These are phyloP conservation scores for Trebouxia sp. DNA, from an alignment of 139 green algal species.

Conservation along the genomic window DNA sequence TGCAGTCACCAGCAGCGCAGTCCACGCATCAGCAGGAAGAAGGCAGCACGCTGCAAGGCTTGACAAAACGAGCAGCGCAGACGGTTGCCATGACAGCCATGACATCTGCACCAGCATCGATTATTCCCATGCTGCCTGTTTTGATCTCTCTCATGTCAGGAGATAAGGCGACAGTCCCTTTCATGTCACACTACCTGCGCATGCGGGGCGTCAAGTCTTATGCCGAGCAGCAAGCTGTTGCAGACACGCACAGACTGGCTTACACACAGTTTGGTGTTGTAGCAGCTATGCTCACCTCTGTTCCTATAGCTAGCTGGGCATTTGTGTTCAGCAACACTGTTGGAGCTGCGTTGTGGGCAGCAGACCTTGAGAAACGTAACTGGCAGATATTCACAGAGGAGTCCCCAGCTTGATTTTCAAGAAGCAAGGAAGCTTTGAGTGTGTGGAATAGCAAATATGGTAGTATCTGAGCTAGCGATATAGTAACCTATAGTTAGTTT, in stretches of 20 bases:
- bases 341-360: constrained; percentile 4
- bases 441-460: not conserved
- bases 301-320: constrained; percentile 10
- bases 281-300: constrained; percentile 2
- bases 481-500: no score
- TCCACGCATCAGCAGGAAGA: not conserved
- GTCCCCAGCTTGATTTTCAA: not conserved
- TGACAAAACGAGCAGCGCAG: not conserved
- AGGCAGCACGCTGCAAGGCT: not conserved
- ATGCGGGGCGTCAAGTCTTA: constrained; percentile 9
- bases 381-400: not conserved
- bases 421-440: not conserved
- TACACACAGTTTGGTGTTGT: constrained; percentile 15
- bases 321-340: constrained; percentile 23
- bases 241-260: constrained; percentile 2
- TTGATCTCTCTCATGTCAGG: not conserved
- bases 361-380: not conserved
- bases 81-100: constrained; percentile 17
- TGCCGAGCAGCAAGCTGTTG: constrained; percentile 11
- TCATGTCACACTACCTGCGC: constrained; percentile 7
- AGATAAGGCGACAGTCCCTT: constrained; percentile 4
- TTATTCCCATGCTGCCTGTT: constrained; percentile 8
- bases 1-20: not conserved
- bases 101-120: constrained; percentile 6
- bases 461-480: no score